Conservation (phyloP, 2,329 filamentous ascomycete species). For the Fusarium pilosicola region DNA sequence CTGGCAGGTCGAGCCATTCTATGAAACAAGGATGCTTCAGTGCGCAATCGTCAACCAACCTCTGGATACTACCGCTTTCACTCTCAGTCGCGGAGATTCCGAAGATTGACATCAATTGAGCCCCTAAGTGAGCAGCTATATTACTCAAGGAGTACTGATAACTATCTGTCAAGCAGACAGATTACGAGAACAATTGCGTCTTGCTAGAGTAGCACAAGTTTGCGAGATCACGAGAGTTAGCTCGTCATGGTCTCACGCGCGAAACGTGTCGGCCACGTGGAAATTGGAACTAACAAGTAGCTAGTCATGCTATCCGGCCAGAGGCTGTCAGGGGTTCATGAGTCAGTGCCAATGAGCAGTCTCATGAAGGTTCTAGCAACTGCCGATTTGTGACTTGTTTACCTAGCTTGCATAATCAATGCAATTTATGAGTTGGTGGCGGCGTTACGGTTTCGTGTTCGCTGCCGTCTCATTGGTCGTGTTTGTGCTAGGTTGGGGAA, state of each 20-base stretch:
- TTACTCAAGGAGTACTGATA: too few relatives aligned
- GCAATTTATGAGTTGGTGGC: neutral
- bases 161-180: neutral
- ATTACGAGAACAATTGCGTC: neutral
- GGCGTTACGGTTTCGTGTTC: neutral
- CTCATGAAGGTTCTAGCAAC: neutral
- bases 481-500: too few relatives aligned
- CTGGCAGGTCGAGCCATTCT: fast-evolving
- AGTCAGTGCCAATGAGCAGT: conserved; percentile 4
- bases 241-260: neutral
- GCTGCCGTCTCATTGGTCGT: neutral
- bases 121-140: neutral
- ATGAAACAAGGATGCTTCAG: neutral
- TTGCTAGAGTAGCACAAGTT: neutral
- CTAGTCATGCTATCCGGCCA: neutral
- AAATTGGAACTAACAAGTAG: neutral
- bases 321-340: neutral
- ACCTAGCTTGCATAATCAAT: neutral
- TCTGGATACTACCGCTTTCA: neutral
- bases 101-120: too few relatives aligned
- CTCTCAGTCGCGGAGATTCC: neutral
- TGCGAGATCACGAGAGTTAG: neutral
- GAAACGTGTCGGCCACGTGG: conserved; percentile 26
- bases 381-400: neutral
- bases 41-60: neutral